phyloP scores from a whole-genome alignment of 2,329 filamentous ascomycete genomes.

The Nemania sp. region DNA sequence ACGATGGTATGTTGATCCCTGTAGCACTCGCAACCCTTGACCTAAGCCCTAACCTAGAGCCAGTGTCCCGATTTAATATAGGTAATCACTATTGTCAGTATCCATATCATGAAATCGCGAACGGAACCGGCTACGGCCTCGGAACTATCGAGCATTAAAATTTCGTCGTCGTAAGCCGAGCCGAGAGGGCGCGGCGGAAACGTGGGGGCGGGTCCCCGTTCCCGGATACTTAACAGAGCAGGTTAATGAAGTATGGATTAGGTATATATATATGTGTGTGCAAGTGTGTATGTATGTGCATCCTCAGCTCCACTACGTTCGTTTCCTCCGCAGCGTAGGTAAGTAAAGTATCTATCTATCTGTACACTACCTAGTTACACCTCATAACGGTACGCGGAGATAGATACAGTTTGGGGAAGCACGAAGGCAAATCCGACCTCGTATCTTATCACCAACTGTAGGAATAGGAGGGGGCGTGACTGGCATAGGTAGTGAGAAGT shows the following conservation, averaged over 20 bases:
- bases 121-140: not conserved
- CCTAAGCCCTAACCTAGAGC: not conserved
- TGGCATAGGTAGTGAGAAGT: not conserved
- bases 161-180: too few species aligned
- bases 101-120: not conserved
- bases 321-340: too few species aligned
- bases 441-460: too few species aligned
- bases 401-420: too few species aligned
- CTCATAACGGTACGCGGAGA: too few species aligned
- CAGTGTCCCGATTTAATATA: not conserved
- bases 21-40: not conserved
- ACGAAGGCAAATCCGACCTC: too few species aligned
- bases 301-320: not conserved
- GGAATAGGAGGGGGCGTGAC: not conserved
- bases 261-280: too few species aligned
- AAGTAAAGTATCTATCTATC: too few species aligned
- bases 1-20: not conserved
- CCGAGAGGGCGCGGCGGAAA: slow-evolving; percentile 7
- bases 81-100: too few species aligned
- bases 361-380: too few species aligned
- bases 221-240: not conserved
- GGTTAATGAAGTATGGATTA: not conserved
- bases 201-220: slow-evolving; percentile 19
- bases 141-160: too few species aligned
- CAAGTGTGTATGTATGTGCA: too few species aligned